A percentile compares a stretch with the other conserved stretches of the same genome.
Evolutionary conservation across 805 yeast species (phyloP).

Genomic region (Ogataea thermomethanolica): DNA sequence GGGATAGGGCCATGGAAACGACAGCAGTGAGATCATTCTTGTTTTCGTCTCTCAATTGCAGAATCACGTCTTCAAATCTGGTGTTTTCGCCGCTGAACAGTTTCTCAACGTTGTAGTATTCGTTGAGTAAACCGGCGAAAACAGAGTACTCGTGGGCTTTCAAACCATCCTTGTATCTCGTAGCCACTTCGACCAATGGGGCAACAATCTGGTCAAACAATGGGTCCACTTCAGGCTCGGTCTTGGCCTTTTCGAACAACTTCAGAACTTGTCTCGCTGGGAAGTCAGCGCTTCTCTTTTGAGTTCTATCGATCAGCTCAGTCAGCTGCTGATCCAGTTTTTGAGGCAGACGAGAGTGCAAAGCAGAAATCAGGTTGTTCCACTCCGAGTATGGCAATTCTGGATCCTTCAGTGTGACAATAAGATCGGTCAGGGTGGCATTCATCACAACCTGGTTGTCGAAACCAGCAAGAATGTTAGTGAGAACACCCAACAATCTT

Average conservation of each 20-base stretch:
- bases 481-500: conserved; percentile 54
- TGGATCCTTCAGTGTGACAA: conserved; percentile 70
- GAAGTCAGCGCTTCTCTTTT: conserved; percentile 72
- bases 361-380: conserved; percentile 79
- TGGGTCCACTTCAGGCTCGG: conserved; percentile 45
- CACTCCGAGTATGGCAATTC: conserved; percentile 93
- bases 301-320: conserved; percentile 62
- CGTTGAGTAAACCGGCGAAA: conserved; percentile 63
- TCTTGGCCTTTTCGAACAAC: conserved; percentile 57
- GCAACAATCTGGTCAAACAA: conserved; percentile 57
- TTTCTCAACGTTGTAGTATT: conserved; percentile 74
- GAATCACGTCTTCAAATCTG: conserved; percentile 86
- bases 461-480: conserved; percentile 82
- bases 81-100: conserved; percentile 72
- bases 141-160: conserved; percentile 79
- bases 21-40: conserved; percentile 73
- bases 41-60: conserved; percentile 84
- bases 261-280: conserved; percentile 86
- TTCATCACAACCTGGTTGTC: conserved; percentile 96
- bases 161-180: conserved; percentile 69
- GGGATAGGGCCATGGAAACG: conserved; percentile 73
- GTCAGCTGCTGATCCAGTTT: conserved; percentile 67
- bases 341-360: conserved; percentile 84
- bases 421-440: conserved; percentile 68
- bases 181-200: conserved; percentile 72